Percentiles rank a stretch among this genome's conserved stretches.
Evolutionary conservation across 1,139 yeast genomes (phyloP).

Genomic region (Meyerozyma sp.): DNA sequence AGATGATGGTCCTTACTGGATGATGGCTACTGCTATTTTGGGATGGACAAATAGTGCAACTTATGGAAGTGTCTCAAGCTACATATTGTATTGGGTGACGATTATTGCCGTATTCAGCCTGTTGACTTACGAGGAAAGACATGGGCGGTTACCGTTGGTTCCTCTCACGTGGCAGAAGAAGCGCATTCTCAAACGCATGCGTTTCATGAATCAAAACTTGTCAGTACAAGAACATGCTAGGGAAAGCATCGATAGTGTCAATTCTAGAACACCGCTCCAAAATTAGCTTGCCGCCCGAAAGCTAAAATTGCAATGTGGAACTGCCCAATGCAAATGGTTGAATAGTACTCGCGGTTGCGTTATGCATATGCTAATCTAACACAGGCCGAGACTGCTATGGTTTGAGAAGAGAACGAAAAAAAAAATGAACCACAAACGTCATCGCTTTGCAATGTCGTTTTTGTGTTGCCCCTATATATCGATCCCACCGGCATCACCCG

Average conservation of each 20-base stretch:
- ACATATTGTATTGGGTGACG: slow-evolving; percentile 33
- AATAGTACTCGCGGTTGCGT: background rate
- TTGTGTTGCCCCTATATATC: too few species aligned
- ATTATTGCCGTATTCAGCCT: slow-evolving; percentile 17
- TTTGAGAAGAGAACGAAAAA: too few species aligned
- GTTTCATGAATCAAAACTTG: slow-evolving; percentile 8
- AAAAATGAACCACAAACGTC: too few species aligned
- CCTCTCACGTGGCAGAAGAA: slow-evolving; percentile 59
- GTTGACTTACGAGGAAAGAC: slow-evolving; percentile 48
- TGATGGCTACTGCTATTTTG: slow-evolving; percentile 39
- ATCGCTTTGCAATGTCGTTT: too few species aligned
- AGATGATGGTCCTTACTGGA: slow-evolving; percentile 40
- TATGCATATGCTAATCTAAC: too few species aligned
- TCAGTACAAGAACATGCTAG: slow-evolving; percentile 9
- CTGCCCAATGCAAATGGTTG: background rate
- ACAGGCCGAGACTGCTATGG: too few species aligned
- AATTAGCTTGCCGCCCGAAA: background rate
- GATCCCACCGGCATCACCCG: too few species aligned
- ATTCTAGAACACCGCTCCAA: slow-evolving; percentile 20
- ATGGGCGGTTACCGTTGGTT: slow-evolving; percentile 53
- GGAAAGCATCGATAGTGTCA: slow-evolving; percentile 21
- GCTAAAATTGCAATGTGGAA: background rate
- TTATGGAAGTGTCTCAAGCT: slow-evolving; percentile 38
- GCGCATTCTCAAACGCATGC: slow-evolving; percentile 47
- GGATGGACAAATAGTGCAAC: slow-evolving; percentile 50